A percentile compares a stretch with the other conserved stretches of the same genome.
phyloP scores from a whole-genome alignment of 176 grass and related monocot genomes.

The Carex myosuroides region DNA sequence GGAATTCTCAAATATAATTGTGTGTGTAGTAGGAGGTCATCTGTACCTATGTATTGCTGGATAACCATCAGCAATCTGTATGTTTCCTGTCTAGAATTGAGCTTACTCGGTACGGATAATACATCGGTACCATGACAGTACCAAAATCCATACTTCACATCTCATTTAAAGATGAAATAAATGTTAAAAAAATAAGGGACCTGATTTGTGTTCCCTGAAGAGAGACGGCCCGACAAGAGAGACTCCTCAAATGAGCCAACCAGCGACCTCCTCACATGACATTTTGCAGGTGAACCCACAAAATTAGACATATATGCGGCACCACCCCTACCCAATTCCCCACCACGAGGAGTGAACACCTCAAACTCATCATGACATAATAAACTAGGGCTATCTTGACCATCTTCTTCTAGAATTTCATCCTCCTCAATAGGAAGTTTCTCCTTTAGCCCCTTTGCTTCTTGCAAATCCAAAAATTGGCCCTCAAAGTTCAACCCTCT shows the following conservation, averaged over 20 bases:
- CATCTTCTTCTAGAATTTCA: slow-evolving; percentile 25
- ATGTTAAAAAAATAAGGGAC: slow-evolving; percentile 12
- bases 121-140: background rate
- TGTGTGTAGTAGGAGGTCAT: background rate
- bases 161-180: background rate
- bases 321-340: background rate
- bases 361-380: slow-evolving; percentile 43
- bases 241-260: slow-evolving; percentile 98
- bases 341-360: slow-evolving; percentile 28
- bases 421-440: slow-evolving; percentile 35
- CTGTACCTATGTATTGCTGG: background rate
- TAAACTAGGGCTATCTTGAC: slow-evolving; percentile 31
- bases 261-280: slow-evolving; percentile 62
- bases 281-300: slow-evolving; percentile 5
- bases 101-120: background rate
- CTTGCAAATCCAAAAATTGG: slow-evolving; percentile 34
- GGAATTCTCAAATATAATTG: background rate
- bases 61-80: background rate
- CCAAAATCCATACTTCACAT: background rate
- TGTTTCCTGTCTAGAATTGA: slow-evolving; percentile 5
- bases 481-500: slow-evolving; percentile 41
- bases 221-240: slow-evolving; percentile 86
- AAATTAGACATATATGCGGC: slow-evolving; percentile 20
- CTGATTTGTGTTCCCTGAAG: slow-evolving; percentile 76
- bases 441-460: slow-evolving; percentile 23